Percentiles rank a stretch among this genome's conserved stretches.
Conservation (phyloP, 208 protist species). For the Crithidia brevicula region DNA sequence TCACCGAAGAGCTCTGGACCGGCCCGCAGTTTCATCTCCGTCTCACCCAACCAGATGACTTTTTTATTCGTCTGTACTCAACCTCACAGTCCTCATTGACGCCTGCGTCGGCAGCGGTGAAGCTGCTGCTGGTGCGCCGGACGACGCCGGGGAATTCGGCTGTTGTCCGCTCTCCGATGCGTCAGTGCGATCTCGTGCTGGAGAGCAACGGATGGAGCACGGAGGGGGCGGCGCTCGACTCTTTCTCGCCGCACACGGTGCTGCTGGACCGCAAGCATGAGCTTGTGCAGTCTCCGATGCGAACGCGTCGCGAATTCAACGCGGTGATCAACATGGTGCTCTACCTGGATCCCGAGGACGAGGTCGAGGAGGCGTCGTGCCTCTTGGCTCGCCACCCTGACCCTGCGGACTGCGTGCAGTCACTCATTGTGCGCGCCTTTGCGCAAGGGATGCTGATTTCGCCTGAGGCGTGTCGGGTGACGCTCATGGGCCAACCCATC, state of each 20-base stretch:
- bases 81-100: neutral
- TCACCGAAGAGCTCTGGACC: conserved; percentile 5
- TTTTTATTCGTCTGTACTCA: conserved; percentile 34
- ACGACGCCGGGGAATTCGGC: neutral
- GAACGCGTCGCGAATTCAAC: conserved; percentile 22
- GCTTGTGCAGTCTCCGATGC: conserved; percentile 28
- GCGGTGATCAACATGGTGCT: conserved; percentile 34
- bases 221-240: conserved; percentile 61
- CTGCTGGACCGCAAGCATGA: conserved; percentile 38
- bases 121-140: conserved; percentile 20
- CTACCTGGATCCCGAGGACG: conserved; percentile 20
- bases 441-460: conserved; percentile 25
- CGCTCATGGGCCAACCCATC: conserved; percentile 14
- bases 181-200: conserved; percentile 45
- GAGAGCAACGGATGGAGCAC: conserved; percentile 42
- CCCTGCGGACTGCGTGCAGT: conserved; percentile 12
- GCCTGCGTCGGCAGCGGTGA: neutral
- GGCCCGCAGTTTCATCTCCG: conserved; percentile 56
- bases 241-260: conserved; percentile 52
- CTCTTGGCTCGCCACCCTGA: conserved; percentile 15
- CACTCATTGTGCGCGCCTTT: conserved; percentile 25
- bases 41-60: conserved; percentile 40
- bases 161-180: conserved; percentile 21
- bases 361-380: conserved; percentile 18
- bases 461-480: conserved; percentile 21